Evolutionary conservation across 345 rosid genomes (phyloP).

Genomic region (Rhodamnia argentea): DNA sequence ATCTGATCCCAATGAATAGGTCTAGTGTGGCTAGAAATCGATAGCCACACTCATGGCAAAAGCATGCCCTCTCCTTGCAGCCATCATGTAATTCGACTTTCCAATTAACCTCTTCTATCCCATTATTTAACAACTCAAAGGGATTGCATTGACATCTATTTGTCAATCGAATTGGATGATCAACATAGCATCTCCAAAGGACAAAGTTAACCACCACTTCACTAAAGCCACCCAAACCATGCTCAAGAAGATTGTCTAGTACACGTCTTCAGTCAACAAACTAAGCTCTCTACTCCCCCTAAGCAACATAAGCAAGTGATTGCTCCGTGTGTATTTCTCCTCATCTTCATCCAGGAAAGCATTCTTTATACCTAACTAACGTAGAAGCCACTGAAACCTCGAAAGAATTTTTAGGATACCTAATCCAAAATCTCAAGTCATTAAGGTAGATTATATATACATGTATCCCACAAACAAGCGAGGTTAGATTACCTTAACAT

Average conservation of each 20-base stretch:
- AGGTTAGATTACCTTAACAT: background rate
- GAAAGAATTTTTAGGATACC: background rate
- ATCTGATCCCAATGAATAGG: background rate
- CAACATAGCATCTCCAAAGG: background rate
- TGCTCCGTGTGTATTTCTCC: background rate
- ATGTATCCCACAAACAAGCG: background rate
- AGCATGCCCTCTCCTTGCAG: background rate
- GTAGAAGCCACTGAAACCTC: background rate
- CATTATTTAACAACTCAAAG: background rate
- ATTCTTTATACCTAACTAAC: background rate
- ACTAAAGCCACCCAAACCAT: background rate
- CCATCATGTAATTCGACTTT: background rate
- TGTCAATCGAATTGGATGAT: background rate
- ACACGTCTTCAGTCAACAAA: background rate
- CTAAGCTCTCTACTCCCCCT: background rate
- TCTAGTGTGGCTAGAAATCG: background rate
- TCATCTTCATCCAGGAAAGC: background rate
- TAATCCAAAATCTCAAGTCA: background rate
- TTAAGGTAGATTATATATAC: background rate
- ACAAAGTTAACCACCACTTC: background rate
- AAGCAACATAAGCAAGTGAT: background rate
- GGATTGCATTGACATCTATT: background rate
- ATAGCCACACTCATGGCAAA: background rate
- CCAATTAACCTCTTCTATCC: background rate
- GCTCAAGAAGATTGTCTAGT: background rate